Evolutionary conservation across 208 protist genomes (phyloP).

Genomic region (Acanthamoeba healyi): DNA sequence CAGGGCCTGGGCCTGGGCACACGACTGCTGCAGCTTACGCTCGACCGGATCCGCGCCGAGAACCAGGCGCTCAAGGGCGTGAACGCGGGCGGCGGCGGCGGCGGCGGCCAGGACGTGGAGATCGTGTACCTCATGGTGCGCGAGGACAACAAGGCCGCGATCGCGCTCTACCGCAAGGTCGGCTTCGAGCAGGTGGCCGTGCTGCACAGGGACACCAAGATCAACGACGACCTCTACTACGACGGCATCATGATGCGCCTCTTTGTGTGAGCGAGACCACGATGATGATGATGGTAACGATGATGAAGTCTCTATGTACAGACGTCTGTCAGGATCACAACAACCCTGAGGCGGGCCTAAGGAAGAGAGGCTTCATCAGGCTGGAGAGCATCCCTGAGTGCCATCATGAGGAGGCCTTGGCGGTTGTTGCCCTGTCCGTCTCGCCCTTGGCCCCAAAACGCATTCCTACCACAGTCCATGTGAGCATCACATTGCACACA

Average conservation of each 20-base stretch:
- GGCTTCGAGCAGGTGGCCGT: slow-evolving; percentile 37
- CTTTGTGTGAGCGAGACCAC: background rate
- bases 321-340: too few relatives aligned
- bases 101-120: background rate
- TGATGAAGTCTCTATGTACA: too few relatives aligned
- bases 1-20: slow-evolving; percentile 25
- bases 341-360: too few relatives aligned
- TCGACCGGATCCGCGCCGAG: background rate
- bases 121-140: slow-evolving; percentile 50
- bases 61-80: background rate
- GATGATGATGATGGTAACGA: too few relatives aligned
- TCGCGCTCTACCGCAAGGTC: slow-evolving; percentile 4
- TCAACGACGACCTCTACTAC: slow-evolving; percentile 27
- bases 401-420: background rate
- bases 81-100: background rate
- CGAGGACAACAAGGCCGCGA: slow-evolving; percentile 10
- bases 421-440: background rate
- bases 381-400: background rate
- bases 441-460: background rate
- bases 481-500: background rate
- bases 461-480: background rate
- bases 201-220: slow-evolving; percentile 11
- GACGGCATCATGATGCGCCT: slow-evolving; percentile 48
- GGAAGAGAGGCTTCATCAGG: too few relatives aligned
- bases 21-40: background rate